Base-by-base conservation (phyloP, 1,139 yeast species). In the Hyphopichia buzzinii region DNA sequence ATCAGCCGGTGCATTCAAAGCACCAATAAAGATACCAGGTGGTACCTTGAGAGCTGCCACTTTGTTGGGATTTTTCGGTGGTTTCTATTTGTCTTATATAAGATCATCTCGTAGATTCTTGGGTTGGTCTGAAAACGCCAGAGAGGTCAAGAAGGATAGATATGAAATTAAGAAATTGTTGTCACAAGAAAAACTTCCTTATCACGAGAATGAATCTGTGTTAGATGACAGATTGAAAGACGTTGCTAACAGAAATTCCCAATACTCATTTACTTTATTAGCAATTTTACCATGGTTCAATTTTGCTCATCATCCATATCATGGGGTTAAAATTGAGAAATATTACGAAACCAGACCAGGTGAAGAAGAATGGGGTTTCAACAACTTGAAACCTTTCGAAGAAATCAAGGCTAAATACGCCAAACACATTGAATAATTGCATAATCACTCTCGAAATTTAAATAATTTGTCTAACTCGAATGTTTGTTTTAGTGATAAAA, bases 201-300 rank as follows among this genome's bases (percentile, higher is more conserved):
- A 80, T 58, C 71, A 65, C 45, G 75, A 71, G 47, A 83, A 84
- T 35, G 72, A 70, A 55, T 73, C 82, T 26, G 64, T 62, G 17
- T 72, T 86, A 58, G 76, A 80, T 40, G 85, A 81, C 47, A 79
- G 89, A 70, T 63, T 82, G 53, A 86, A 86, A 60, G 85, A 81
- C 50, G 71, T 84, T 47, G 81, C 95, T 45, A 81, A 85, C 54
- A 78, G 89, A 66, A 84, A 85, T 69, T 83, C 95, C 17, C 85
- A 82, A 50, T 81, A 80, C 57, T 79, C 95, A 7, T 81, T 79
- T 51, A 62, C 78, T 41, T 65, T 73, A 39, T 57, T 82, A 51
- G 79, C 82, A 39, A 57, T 84, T 44, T 62, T 86, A 52, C 95
- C 95, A 26, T 83, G 90, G 89, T 85, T 87, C 70, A 87, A 87